Conservation (phyloP, 1,284 basidiomycete genomes). For the Sporisorium exsertum region DNA sequence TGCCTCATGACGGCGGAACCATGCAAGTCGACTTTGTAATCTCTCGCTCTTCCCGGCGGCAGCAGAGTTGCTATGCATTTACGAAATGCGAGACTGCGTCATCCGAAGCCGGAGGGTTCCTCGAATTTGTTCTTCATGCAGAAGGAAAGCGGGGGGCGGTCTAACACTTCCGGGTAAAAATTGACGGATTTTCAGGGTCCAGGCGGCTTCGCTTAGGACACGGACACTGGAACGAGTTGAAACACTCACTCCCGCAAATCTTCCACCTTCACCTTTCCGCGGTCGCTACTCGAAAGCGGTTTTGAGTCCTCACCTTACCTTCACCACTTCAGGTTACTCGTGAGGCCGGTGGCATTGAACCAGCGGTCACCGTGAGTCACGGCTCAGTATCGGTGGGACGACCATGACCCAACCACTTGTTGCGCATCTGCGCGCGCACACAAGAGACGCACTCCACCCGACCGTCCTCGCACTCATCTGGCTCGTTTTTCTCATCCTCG, state of each 20-base stretch:
- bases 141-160: not conserved
- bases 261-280: constrained; percentile 1
- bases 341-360: too few species aligned
- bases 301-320: too few species aligned
- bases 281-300: not conserved
- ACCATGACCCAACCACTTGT: constrained; percentile 6
- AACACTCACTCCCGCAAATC: too few species aligned
- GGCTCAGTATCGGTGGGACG: not conserved
- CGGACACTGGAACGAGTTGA: not conserved
- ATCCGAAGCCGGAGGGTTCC: too few species aligned
- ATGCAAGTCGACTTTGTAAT: not conserved
- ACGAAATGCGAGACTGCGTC: constrained; percentile 1
- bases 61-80: not conserved
- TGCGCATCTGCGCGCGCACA: not conserved
- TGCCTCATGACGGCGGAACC: not conserved
- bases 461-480: constrained; percentile 33
- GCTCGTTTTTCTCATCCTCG: constrained; percentile 29
- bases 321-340: too few species aligned
- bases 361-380: not conserved
- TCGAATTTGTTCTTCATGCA: not conserved
- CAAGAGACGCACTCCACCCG: constrained; percentile 29
- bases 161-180: not conserved
- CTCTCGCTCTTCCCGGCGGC: not conserved
- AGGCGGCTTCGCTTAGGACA: not conserved
- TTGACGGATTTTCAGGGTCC: not conserved